phyloP scores from a whole-genome alignment of 306 rosid genomes.

The Phaseolus lunatus region DNA sequence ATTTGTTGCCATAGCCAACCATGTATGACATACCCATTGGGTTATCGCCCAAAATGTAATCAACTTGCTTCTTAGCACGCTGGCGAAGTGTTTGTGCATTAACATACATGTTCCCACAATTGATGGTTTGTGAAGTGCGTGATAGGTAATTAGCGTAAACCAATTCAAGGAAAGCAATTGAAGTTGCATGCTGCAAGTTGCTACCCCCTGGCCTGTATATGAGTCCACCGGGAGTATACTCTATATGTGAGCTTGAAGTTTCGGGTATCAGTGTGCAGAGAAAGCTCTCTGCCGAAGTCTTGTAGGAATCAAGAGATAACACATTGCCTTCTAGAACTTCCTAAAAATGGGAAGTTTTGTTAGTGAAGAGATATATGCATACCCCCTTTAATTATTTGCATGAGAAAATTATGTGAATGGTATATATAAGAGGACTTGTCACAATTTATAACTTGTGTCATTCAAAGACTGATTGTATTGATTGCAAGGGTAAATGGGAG shows the following conservation, averaged over 20 bases:
- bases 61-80: constrained; percentile 80
- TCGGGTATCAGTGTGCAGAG: constrained; percentile 82
- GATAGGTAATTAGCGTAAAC: constrained; percentile 79
- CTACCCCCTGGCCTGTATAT: constrained; percentile 93
- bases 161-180: constrained; percentile 77
- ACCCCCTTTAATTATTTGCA: background rate
- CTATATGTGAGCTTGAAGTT: constrained; percentile 74
- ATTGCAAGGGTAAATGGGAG: background rate
- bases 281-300: constrained; percentile 85
- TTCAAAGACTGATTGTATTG: background rate
- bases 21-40: constrained; percentile 85
- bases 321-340: constrained; percentile 80
- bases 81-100: constrained; percentile 68
- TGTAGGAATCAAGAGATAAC: constrained; percentile 71
- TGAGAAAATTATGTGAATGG: background rate
- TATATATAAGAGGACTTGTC: background rate
- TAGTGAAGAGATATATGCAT: background rate
- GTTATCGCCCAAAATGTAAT: constrained; percentile 83
- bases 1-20: constrained; percentile 81
- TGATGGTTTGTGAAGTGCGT: constrained; percentile 64
- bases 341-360: constrained; percentile 42
- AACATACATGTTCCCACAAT: constrained; percentile 73
- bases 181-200: constrained; percentile 86
- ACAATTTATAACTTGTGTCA: background rate
- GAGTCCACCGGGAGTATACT: constrained; percentile 88